Evolutionary conservation across 2,329 filamentous ascomycete species (phyloP), one percentile per base, ranked within the genome.

Genomic region (Talaromyces sp.): DNA sequence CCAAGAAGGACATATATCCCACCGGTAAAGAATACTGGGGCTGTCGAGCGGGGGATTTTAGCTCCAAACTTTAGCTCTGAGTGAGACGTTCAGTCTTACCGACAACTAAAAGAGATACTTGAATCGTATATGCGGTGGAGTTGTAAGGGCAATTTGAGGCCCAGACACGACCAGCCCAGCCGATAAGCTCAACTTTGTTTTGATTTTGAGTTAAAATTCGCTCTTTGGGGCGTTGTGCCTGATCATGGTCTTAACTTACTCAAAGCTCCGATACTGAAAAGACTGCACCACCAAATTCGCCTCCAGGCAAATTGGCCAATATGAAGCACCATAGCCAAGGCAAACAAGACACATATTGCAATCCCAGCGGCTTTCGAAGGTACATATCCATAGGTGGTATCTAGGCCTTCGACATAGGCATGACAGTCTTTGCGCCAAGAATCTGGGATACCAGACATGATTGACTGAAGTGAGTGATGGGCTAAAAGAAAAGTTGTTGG

Each of bases 11-110:
- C 67, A 61, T 81, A 82, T 45, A 81, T 72, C 2, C 76, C 79
- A 2, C 78, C 79, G 9, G 78, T 79, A 62, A 79, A 80, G 67
- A 82, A 81, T 6, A 76, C 77, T 14, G 79, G 79, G 8, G 70
- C 70, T 73, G 27, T 24, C 3, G 22, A 8, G 19, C 17, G 14
- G n/a, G 13, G 10, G 9, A 48, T 14, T 11, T 43, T 36, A 32
- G 39, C 5, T 6, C 4, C 4, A 4, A 35, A 35, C 11, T 6
- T 35, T 6, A 27, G 32, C 4, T 7, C 7, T 32, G 13, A 13
- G 32, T 35, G 32, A 16, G 4, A 14, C 4, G 6, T 35, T 24
- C 4, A 35, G 11, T 6, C 32, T 35, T 13, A 13, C 32, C 32
- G 14, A 35, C 11, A 16, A 35, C 11, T 11, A 35, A 11, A 6